These are phyloP conservation scores for Tagetes patula DNA, from an alignment of 129 eudicot species.

Conservation along the genomic window DNA sequence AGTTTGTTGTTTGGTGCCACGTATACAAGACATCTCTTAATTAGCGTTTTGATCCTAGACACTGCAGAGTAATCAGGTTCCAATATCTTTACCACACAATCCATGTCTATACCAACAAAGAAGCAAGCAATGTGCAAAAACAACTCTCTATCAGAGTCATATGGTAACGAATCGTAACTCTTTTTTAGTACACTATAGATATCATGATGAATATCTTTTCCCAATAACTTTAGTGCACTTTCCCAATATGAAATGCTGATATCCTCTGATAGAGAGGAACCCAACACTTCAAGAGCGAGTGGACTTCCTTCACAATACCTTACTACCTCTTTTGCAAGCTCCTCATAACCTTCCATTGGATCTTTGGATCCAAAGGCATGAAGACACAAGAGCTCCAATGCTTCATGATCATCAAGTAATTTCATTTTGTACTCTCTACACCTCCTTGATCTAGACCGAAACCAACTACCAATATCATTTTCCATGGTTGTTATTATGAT, in stretches of 20 bases:
- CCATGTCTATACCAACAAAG: slow-evolving; percentile 26
- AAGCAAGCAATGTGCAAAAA: slow-evolving; percentile 45
- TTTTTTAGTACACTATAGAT: background rate
- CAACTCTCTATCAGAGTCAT: slow-evolving; percentile 19
- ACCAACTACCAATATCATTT: background rate
- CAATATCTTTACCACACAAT: slow-evolving; percentile 22
- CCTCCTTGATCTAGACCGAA: slow-evolving; percentile 1
- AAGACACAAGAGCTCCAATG: slow-evolving; percentile 17
- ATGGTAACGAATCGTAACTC: slow-evolving; percentile 13
- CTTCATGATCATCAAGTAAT: background rate
- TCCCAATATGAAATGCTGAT: background rate
- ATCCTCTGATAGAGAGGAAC: background rate
- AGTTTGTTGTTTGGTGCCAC: slow-evolving; percentile 26
- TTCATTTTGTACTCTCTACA: slow-evolving; percentile 10
- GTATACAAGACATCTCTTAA: slow-evolving; percentile 17
- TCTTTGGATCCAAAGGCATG: slow-evolving; percentile 27
- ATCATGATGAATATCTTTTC: background rate
- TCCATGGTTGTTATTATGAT: slow-evolving; percentile 21
- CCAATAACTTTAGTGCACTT: background rate
- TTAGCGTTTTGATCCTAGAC: slow-evolving; percentile 15
- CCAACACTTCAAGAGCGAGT: slow-evolving; percentile 30
- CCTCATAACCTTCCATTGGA: slow-evolving; percentile 7
- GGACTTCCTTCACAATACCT: slow-evolving; percentile 27
- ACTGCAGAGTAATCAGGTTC: slow-evolving; percentile 25
- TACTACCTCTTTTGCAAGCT: background rate